phyloP scores from a whole-genome alignment of 2,329 filamentous ascomycete genomes.

The Arachnomyces sp. region DNA sequence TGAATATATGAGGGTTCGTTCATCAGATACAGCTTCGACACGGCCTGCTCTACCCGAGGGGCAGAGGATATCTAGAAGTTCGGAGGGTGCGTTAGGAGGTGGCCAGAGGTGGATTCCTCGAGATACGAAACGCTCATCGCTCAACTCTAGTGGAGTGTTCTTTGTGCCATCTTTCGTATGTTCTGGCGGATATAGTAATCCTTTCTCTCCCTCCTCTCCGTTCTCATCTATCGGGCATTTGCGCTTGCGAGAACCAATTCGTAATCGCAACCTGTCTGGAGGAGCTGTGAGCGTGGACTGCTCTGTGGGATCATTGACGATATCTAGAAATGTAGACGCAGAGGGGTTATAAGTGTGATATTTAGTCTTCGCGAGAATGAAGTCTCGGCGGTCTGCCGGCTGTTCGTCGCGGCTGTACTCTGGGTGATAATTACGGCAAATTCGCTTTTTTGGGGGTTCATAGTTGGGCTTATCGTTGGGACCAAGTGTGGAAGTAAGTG shows the following conservation, averaged over 20 bases:
- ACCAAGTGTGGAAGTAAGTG: constrained; percentile 21
- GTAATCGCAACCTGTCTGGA: constrained; percentile 32
- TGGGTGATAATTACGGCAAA: constrained; percentile 30
- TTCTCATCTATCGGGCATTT: constrained; percentile 30
- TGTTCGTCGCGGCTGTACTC: constrained; percentile 27
- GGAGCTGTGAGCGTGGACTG: constrained; percentile 18
- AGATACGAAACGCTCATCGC: constrained; percentile 32
- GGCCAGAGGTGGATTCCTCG: constrained; percentile 36
- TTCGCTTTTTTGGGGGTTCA: constrained; percentile 28
- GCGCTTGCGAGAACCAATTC: constrained; percentile 35
- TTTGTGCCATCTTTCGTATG: constrained; percentile 17
- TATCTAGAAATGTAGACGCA: constrained; percentile 34
- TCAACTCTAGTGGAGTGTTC: constrained; percentile 20
- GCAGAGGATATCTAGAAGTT: constrained; percentile 32
- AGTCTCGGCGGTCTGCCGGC: constrained; percentile 25
- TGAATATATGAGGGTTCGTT: constrained; percentile 13
- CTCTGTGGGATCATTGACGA: constrained; percentile 33
- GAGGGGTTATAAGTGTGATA: constrained; percentile 35
- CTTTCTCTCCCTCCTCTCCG: constrained; percentile 16
- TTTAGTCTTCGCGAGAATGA: constrained; percentile 38
- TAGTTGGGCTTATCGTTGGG: constrained; percentile 24
- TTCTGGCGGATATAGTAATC: constrained; percentile 23
- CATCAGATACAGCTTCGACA: constrained; percentile 11
- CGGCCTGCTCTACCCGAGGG: constrained; percentile 25
- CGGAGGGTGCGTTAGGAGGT: constrained; percentile 28